Base-by-base conservation (phyloP, 179 eudicot species). In the Kewa caespitosa region DNA sequence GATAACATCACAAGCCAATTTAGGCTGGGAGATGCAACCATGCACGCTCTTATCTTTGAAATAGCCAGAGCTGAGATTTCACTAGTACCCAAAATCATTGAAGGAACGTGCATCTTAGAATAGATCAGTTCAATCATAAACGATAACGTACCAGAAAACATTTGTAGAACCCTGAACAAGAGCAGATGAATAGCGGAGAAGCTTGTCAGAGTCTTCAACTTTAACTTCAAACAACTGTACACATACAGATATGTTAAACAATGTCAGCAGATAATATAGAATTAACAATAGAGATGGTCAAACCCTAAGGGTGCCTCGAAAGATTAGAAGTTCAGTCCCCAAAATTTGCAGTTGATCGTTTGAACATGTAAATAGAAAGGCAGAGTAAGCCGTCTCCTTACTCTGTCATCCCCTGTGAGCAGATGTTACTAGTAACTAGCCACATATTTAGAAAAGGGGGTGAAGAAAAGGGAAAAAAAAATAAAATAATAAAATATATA, bases 141-240 rank as follows among this genome's bases (percentile, higher is more conserved):
- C 64, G 30, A 38, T 65, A 71, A 60, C 86, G 43, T 91, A 92
- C 98, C 98, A 94, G 88, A 94, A 92, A 80, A 94, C 88, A 85
- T 91, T 92, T 82, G 93, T 87, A 73, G 97, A 91, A 74, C 98
- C 98, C 84, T 91, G 95, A 81, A 94, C 97, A 78, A 94, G 95
- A 76, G 98, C 98, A 62, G 93, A 94, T 25, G 97, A 91, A 79
- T 92, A 94, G 60, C 98, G 98, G 41, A 92, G 92, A 66, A 94
- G 91, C 81, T 88, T 90, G 50, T 92, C 97, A 31, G 90, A 72
- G 85, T 86, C 90, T 75, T 92, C 94, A 84, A 94, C 84, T 76
- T 89, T 85, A 80, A 87, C 90, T 81, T 90, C 97, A 84, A 94
- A 94, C 72, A 94, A 79, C 98, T 94, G 89, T 86, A 89, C 57